Percentiles rank a stretch among this genome's conserved stretches.
These are phyloP conservation scores for Aphanomyces invadans DNA, from an alignment of 352 stramenopile genomes.

Conservation along the genomic window DNA sequence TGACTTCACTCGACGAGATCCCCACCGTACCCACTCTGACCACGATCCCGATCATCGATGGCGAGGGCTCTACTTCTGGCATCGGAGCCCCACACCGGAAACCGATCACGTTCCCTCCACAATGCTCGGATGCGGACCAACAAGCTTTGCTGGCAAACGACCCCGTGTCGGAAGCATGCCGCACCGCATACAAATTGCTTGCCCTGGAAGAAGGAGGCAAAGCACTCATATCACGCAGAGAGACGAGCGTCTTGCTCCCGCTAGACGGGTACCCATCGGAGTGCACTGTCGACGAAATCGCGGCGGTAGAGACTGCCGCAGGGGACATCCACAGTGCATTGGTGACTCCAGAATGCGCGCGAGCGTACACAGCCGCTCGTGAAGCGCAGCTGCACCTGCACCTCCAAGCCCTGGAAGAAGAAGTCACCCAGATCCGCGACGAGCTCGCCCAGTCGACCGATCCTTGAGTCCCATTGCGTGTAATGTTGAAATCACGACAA, in stretches of 20 bases:
- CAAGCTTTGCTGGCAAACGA: neutral
- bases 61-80: neutral
- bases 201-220: neutral
- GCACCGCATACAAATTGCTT: constrained; percentile 11
- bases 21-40: too few relatives aligned
- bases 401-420: neutral
- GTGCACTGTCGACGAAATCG: neutral
- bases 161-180: neutral
- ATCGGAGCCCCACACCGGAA: neutral
- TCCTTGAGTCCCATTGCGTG: too few relatives aligned
- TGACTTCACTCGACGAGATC: too few relatives aligned
- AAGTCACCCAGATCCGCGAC: neutral
- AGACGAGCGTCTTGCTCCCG: neutral
- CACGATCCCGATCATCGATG: neutral
- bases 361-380: neutral
- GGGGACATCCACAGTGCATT: neutral
- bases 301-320: neutral
- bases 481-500: constrained; percentile 5
- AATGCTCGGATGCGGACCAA: neutral
- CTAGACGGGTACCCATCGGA: neutral
- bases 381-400: neutral
- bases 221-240: neutral
- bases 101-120: neutral
- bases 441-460: neutral
- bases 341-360: neutral